Percentiles rank a stretch among this genome's conserved stretches.
Evolutionary conservation across 495 filamentous ascomycete genomes (phyloP).

Genomic region (Oidiodendron maius): DNA sequence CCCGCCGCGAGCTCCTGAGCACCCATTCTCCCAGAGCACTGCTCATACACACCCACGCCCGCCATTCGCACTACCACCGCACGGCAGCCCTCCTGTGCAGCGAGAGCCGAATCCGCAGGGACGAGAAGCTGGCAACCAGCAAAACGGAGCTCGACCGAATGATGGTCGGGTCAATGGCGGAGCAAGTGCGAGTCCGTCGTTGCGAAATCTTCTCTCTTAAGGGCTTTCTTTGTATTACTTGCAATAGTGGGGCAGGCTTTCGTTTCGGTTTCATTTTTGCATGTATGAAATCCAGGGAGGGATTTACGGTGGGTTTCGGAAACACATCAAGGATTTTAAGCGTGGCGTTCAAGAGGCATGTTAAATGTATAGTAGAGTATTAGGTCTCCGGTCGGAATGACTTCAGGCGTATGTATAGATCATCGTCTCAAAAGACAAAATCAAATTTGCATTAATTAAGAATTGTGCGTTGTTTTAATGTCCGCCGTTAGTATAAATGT

Average conservation of each 20-base stretch:
- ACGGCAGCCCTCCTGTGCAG: conserved; percentile 19
- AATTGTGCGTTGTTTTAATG: too few relatives aligned
- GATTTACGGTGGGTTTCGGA: neutral
- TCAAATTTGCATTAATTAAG: too few relatives aligned
- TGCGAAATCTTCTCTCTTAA: conserved; percentile 69
- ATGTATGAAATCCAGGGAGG: neutral
- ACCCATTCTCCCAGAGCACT: conserved; percentile 25
- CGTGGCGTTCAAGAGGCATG: neutral
- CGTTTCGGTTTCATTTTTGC: neutral
- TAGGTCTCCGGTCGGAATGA: neutral
- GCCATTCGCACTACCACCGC: conserved; percentile 4
- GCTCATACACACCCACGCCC: conserved; percentile 24
- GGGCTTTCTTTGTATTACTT: neutral
- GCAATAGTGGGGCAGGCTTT: neutral
- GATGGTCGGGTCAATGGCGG: conserved; percentile 45
- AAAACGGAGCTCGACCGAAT: conserved; percentile 17
- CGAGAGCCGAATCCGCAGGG: conserved; percentile 7
- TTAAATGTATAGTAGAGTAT: neutral
- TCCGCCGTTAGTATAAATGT: too few relatives aligned
- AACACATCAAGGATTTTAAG: neutral
- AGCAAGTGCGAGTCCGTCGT: conserved; percentile 70
- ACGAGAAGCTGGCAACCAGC: conserved; percentile 14
- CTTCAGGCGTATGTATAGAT: too few relatives aligned
- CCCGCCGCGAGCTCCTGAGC: conserved; percentile 23
- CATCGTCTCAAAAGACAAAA: too few relatives aligned